Evolutionary conservation across 169 alveolate genomes (phyloP).

Genomic region (Plasmodium cynomolgi): DNA sequence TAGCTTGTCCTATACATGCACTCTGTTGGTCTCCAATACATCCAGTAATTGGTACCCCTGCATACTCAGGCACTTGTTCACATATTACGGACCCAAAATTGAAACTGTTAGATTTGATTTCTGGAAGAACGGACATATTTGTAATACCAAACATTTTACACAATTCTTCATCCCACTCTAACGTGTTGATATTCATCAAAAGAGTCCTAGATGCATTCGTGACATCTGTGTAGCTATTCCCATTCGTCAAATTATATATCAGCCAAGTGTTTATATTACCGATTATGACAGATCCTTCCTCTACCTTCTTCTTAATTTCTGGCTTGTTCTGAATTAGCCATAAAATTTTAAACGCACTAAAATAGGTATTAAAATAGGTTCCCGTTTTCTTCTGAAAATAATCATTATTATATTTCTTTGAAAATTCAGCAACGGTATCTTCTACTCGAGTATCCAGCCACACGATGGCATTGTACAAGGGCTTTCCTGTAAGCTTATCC

Average conservation of each 20-base stretch:
- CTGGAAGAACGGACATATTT: conserved; percentile 77
- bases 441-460: conserved; percentile 94
- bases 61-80: conserved; percentile 74
- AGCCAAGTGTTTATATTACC: conserved; percentile 94
- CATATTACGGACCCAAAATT: conserved; percentile 80
- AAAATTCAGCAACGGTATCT: conserved; percentile 81
- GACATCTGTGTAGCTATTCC: conserved; percentile 91
- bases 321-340: conserved; percentile 88
- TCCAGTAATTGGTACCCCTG: conserved; percentile 90
- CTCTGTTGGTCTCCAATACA: conserved; percentile 94
- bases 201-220: conserved; percentile 95
- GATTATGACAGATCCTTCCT: conserved; percentile 81
- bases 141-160: conserved; percentile 82
- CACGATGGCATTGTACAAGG: conserved; percentile 93
- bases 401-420: conserved; percentile 78
- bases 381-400: conserved; percentile 90
- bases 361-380: conserved; percentile 91
- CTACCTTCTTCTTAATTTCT: conserved; percentile 78
- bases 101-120: conserved; percentile 80
- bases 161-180: conserved; percentile 90
- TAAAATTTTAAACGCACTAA: conserved; percentile 86
- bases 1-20: conserved; percentile 93
- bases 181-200: conserved; percentile 90
- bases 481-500: conserved; percentile 90
- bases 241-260: conserved; percentile 83